Percentiles rank a stretch among this genome's conserved stretches.
Evolutionary conservation across 2,329 filamentous ascomycete genomes (phyloP).

Genomic region (Penicillium sp.): DNA sequence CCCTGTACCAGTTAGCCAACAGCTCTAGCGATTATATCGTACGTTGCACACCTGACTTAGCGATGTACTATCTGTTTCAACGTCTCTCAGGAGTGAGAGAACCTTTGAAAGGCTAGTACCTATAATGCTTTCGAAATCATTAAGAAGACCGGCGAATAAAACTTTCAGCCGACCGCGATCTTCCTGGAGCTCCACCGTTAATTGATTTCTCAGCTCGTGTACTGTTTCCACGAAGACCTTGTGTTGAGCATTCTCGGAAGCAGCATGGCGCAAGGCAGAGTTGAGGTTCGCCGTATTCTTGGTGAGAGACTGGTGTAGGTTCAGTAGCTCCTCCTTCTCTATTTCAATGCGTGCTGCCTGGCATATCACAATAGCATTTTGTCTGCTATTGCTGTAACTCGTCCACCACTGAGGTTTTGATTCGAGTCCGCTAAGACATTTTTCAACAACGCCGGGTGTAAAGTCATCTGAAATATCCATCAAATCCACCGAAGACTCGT

Average conservation of each 20-base stretch:
- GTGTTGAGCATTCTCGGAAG: constrained; percentile 27
- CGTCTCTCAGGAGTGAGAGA: constrained; percentile 17
- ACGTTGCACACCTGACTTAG: constrained; percentile 22
- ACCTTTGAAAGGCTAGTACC: constrained; percentile 18
- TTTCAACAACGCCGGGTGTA: constrained; percentile 33
- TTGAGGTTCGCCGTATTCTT: constrained; percentile 34
- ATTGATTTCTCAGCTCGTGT: constrained; percentile 26
- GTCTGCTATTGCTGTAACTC: constrained; percentile 60
- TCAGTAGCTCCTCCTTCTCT: constrained; percentile 49
- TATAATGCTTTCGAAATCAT: constrained; percentile 24
- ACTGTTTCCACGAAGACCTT: constrained; percentile 30
- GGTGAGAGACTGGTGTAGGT: constrained; percentile 36
- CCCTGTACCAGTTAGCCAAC: constrained; percentile 23
- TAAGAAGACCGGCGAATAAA: constrained; percentile 23
- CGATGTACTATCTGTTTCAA: constrained; percentile 16
- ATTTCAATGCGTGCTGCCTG: constrained; percentile 56
- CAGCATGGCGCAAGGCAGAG: constrained; percentile 27
- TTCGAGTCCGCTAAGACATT: constrained; percentile 53
- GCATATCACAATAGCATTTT: constrained; percentile 61
- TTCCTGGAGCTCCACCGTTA: constrained; percentile 30
- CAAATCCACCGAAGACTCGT: not conserved
- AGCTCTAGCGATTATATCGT: not conserved
- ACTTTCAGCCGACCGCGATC: constrained; percentile 23
- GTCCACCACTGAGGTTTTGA: constrained; percentile 58
- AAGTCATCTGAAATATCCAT: constrained; percentile 22